phyloP scores from a whole-genome alignment of 306 rosid species.

The Psophocarpus tetragonolobus region DNA sequence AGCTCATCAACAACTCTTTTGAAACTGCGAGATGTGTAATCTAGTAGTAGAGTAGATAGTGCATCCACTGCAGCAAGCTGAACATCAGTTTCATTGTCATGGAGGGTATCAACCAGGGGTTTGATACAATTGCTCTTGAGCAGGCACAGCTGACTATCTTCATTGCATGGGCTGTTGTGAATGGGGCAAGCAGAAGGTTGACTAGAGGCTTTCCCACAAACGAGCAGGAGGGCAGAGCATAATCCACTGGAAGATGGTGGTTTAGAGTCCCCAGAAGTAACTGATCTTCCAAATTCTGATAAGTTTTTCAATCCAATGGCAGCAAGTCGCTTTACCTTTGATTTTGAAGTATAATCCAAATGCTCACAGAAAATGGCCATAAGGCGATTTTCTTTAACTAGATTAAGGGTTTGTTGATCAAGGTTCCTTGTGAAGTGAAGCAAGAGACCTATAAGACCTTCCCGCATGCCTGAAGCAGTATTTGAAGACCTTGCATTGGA shows the following conservation, averaged over 20 bases:
- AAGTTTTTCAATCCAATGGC: slow-evolving; percentile 52
- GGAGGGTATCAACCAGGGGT: background rate
- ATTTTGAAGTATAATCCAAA: slow-evolving; percentile 50
- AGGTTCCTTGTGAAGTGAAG: slow-evolving; percentile 47
- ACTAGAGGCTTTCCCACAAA: background rate
- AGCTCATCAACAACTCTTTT: slow-evolving; percentile 15
- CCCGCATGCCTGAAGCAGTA: slow-evolving; percentile 49
- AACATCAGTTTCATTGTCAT: background rate
- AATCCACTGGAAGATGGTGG: slow-evolving; percentile 4
- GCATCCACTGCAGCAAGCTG: slow-evolving; percentile 23
- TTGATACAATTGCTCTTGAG: slow-evolving; percentile 1
- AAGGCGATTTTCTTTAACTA: slow-evolving; percentile 48
- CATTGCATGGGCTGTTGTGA: background rate
- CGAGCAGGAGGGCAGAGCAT: background rate
- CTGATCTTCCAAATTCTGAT: slow-evolving; percentile 50
- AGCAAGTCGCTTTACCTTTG: slow-evolving; percentile 51
- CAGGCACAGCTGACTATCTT: background rate
- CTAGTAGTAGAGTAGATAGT: background rate
- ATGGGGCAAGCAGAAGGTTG: background rate
- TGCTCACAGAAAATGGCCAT: slow-evolving; percentile 52
- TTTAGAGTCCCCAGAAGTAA: slow-evolving; percentile 34
- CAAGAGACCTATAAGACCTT: slow-evolving; percentile 64
- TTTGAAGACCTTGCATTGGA: slow-evolving; percentile 43
- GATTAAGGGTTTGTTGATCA: slow-evolving; percentile 39
- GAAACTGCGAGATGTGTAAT: background rate